Evolutionary conservation across 2,329 filamentous ascomycete species (phyloP).

Genomic region (Shiraia sp.): DNA sequence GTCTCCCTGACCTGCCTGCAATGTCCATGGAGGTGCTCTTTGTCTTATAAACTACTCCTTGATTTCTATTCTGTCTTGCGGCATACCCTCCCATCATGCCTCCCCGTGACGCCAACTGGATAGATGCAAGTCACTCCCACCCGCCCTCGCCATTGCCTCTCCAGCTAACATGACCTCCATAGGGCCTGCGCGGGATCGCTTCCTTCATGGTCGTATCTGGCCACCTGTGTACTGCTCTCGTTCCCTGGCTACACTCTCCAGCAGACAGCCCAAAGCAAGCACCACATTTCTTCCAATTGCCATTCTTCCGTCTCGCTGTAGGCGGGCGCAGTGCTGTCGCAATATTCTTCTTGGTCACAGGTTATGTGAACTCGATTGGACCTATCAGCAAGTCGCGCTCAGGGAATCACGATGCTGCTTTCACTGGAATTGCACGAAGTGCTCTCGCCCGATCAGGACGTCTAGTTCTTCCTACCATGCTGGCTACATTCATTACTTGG

Average conservation of each 20-base stretch:
- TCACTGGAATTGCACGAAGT: conserved; percentile 59
- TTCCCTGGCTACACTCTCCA: conserved; percentile 47
- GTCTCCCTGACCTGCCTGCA: background rate
- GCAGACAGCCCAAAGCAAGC: conserved; percentile 48
- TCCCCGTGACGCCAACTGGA: conserved; percentile 45
- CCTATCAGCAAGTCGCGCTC: conserved; percentile 60
- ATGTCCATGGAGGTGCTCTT: conserved; percentile 1
- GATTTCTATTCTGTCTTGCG: conserved; percentile 8
- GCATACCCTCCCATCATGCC: conserved; percentile 26
- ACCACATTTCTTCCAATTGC: conserved; percentile 60
- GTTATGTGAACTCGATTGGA: conserved; percentile 67
- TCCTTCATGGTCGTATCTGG: conserved; percentile 50
- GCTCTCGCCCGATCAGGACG: conserved; percentile 63
- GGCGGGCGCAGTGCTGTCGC: conserved; percentile 52
- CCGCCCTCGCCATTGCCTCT: conserved; percentile 11
- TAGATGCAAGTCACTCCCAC: conserved; percentile 37
- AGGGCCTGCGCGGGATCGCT: conserved; percentile 50
- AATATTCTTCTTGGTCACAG: conserved; percentile 59
- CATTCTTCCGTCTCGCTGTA: conserved; percentile 61
- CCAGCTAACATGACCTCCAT: conserved; percentile 22
- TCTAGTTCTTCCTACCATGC: conserved; percentile 60
- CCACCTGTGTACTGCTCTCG: conserved; percentile 48
- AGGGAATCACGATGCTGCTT: conserved; percentile 58
- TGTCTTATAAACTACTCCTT: conserved; percentile 11
- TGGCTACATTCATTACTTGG: conserved; percentile 61